Base-by-base conservation (phyloP, 345 rosid genomes). In the Physaria fendleri region DNA sequence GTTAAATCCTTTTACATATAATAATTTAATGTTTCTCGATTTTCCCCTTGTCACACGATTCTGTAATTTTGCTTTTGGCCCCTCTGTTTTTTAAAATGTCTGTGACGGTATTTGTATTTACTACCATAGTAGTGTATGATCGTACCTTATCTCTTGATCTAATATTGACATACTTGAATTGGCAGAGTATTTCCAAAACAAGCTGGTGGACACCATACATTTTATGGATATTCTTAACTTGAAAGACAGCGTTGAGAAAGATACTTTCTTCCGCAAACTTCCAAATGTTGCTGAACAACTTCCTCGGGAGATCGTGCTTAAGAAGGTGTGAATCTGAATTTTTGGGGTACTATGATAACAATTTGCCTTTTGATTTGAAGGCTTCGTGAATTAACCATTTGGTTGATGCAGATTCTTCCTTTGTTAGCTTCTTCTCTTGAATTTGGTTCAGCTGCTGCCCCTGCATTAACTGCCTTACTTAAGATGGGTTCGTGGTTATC, bases 201-300 rank as follows among this genome's bases (percentile, higher is more conserved):
- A 94, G 79, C 79, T 94, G 90, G 99, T 94, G 78, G 96, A 90
- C 78, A 93, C 99, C 24, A 90, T 94, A 76, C 99, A 90, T 80
- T 94, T 94, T 65, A 90, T 94, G 97, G 97, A 94, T 70, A 90
- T 94, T 72, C 96, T 93, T 34, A 87, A 76, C 62, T 73, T 93
- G 74, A 93, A 93, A 74, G 99, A 93, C 71, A 90, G 99, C 59
- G 79, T 83, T 20, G 97, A 93, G 76, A 93, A 83, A 73, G 99
- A 93, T 68, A 79, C 95, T 45, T 93, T 93, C 81, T 90, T 93
- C 75, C 96, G 95, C 43, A 93, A 93, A 73, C 97, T 90, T 70
- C 96, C 97, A 72, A 93, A 79, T 81, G 72, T 93, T 71, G 82
- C 96, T 34, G 97, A 93, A 75, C 99, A 93, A 78, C 95, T 93